These are phyloP conservation scores for Secale cereale DNA, from an alignment of 176 grass and related monocot genomes.

Conservation along the genomic window DNA sequence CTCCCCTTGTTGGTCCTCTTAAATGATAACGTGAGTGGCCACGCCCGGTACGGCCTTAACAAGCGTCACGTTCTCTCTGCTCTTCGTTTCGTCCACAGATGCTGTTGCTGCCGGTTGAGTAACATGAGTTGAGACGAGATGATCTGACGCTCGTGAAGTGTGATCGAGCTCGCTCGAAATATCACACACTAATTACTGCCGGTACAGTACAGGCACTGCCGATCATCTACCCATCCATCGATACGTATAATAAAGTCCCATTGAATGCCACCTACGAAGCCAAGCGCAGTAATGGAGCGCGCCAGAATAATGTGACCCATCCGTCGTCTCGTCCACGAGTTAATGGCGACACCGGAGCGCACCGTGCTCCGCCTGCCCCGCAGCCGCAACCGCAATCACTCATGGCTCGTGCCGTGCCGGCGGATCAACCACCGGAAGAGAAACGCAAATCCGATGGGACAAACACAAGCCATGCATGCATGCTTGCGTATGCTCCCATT, in stretches of 20 bases:
- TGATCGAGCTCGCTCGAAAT: too few relatives aligned
- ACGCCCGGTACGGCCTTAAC: background rate
- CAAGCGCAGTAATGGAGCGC: background rate
- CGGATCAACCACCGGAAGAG: background rate
- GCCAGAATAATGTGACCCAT: constrained; percentile 8
- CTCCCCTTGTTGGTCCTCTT: background rate
- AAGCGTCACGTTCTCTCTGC: background rate
- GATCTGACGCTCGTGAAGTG: too few relatives aligned
- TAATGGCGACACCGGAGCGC: background rate
- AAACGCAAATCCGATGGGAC: background rate
- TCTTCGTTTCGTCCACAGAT: background rate
- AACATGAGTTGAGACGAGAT: background rate
- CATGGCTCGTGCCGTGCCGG: background rate
- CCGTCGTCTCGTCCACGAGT: background rate
- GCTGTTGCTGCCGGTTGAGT: too few relatives aligned
- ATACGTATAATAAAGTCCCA: background rate
- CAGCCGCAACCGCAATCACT: background rate
- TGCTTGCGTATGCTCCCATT: background rate
- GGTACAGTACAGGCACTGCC: background rate
- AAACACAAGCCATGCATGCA: background rate
- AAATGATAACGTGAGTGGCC: background rate
- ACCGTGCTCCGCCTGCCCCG: background rate
- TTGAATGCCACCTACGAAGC: constrained; percentile 1
- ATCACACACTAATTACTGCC: too few relatives aligned
- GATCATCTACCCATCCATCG: background rate